These are phyloP conservation scores for Citropsis articulata DNA, from an alignment of 345 rosid genomes.

Conservation along the genomic window DNA sequence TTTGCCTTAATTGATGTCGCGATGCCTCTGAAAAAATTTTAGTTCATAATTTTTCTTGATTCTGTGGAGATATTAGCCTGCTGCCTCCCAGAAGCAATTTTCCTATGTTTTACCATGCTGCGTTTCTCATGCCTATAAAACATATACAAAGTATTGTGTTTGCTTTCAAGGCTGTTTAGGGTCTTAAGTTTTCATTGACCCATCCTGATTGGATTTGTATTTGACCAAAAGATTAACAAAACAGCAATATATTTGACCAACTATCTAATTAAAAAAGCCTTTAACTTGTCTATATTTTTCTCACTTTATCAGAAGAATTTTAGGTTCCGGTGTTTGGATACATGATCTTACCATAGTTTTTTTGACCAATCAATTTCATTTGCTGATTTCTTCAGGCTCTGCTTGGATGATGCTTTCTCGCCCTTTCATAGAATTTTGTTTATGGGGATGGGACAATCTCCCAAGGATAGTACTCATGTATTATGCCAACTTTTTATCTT, in stretches of 20 bases:
- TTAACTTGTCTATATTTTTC: not conserved
- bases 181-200: not conserved
- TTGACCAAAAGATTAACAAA: not conserved
- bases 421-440: slow-evolving; percentile 68
- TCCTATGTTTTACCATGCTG: not conserved
- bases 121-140: not conserved
- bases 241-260: not conserved
- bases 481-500: slow-evolving; percentile 84
- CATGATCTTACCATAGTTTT: not conserved
- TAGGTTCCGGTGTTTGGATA: not conserved
- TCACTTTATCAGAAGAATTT: not conserved
- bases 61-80: not conserved
- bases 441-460: slow-evolving; percentile 94
- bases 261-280: not conserved
- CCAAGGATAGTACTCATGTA: slow-evolving; percentile 83
- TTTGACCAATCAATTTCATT: slow-evolving; percentile 5
- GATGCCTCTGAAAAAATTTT: not conserved
- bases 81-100: not conserved
- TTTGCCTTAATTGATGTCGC: not conserved
- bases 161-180: not conserved
- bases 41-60: not conserved
- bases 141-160: not conserved
- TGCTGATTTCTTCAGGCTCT: slow-evolving; percentile 49
- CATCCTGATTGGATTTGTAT: not conserved
- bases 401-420: slow-evolving; percentile 97